Evolutionary conservation across 305 asterid genomes (phyloP).

Genomic region (Lippia alba): DNA sequence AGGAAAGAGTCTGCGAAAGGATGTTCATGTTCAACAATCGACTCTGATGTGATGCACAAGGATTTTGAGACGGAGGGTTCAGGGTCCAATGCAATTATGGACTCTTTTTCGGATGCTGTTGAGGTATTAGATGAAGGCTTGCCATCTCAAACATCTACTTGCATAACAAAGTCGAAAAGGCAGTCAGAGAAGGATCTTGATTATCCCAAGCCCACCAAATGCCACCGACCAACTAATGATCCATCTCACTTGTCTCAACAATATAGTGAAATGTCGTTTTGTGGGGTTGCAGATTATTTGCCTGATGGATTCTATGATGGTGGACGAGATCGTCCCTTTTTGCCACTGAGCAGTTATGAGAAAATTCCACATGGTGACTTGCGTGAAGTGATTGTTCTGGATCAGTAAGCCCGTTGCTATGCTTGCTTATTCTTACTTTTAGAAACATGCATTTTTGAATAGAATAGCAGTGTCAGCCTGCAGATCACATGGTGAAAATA

Average conservation of each 20-base stretch:
- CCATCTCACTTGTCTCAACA: slow-evolving; percentile 64
- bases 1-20: slow-evolving; percentile 25
- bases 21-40: slow-evolving; percentile 35
- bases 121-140: slow-evolving; percentile 49
- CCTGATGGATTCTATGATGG: slow-evolving; percentile 97
- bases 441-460: slow-evolving; percentile 19
- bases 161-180: slow-evolving; percentile 69
- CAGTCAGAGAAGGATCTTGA: slow-evolving; percentile 82
- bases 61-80: slow-evolving; percentile 39
- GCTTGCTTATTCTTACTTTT: too few species aligned
- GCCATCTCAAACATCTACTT: slow-evolving; percentile 46
- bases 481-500: background rate
- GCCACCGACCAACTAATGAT: slow-evolving; percentile 67
- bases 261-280: slow-evolving; percentile 77
- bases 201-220: slow-evolving; percentile 84
- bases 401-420: slow-evolving; percentile 50
- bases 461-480: background rate
- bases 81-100: slow-evolving; percentile 40
- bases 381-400: slow-evolving; percentile 89
- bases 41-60: slow-evolving; percentile 28
- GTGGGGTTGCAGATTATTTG: slow-evolving; percentile 71
- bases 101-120: slow-evolving; percentile 49
- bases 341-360: slow-evolving; percentile 67
- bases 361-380: slow-evolving; percentile 52
- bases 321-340: slow-evolving; percentile 69